Base-by-base conservation (phyloP, 164 flowering plant species). In the Sedum album region DNA sequence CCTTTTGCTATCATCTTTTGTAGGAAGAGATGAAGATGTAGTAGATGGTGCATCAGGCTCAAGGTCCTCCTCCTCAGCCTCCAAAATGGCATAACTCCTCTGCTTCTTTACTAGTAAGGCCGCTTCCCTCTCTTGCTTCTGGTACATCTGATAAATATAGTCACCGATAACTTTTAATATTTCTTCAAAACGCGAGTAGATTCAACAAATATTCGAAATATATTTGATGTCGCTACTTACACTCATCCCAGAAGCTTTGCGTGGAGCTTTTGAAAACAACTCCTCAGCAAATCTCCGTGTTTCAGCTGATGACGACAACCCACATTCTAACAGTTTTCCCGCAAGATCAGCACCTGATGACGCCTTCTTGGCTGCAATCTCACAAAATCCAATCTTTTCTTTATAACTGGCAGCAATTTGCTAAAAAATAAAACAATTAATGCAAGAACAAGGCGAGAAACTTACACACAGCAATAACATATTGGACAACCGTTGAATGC, bases 91-190 rank as follows among this genome's bases (percentile, higher is more conserved):
- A 66, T 88, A 91, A 6, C 77, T 82, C 71, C 73, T 83, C 76
- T 89, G 98, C 83, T 85, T 93, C 76, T 73, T 84, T 3, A 69
- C 97, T 70, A 88, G 60, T 82, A 86, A 68, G 0, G 96, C 92
- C 20, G 99, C 99, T 70, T 86, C 99, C 75, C 78, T 79, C 81
- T 91, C 99, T 75, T 86, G 86, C 71, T 82, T 85, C 65, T 81
- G 88, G 73, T 94, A 94, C 62, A 57, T 69, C 98, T 93, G 80
- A 55, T 13, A 68, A 48, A 36, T 20, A 62, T 28, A 67, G 41
- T 36, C 31, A 57, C 35, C 68, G 66, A 49, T 30, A 26, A 20
- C 13, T n/a, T 11, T 20, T 28, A 7, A 25, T 13, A 28, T 23
- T 28, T n/a, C 26, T 30, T 26, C n/a, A 44, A 23, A 23, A 66